Evolutionary conservation across 106 monocot species (phyloP), one percentile per base, ranked within the genome.

Genomic region (Dioscorea dumetorum): DNA sequence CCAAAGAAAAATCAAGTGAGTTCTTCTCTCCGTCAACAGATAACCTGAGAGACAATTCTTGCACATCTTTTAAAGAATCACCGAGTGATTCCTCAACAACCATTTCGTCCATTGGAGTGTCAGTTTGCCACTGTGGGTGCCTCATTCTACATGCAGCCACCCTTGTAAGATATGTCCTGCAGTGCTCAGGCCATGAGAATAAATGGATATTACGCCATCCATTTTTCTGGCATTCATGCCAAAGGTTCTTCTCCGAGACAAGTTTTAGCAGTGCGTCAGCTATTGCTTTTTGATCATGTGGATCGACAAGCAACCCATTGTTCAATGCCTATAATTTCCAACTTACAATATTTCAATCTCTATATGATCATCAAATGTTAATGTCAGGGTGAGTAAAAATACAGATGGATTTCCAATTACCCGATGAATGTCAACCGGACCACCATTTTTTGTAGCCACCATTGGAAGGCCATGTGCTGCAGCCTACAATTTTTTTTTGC

Each of bases 121-220:
- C 95, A 1, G 72, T 81, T 59, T 86, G 81, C 95, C 95, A 95
- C 24, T 86, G 91, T 0, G 95, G 91, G 72, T 95, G 88, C 58
- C 95, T 80, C 79, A 95, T 86, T 54, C 95, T 60, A 71, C 95
- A 91, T 0, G 88, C 88, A 12, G 95, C 91, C 8, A 95, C 79
- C 57, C 91, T 81, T 18, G 86, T 78, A 14, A 95, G 88, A 70
- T 91, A 95, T 2, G 88, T 88, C 24, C 91, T 79, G 70, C 91
- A 95, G 61, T 95, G 95, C 73, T 88, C 95, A 2, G 95, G 95
- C 95, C 95, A 95, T 3, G 95, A 95, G 66, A 85, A 95, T 57
- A 88, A 80, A 64, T 95, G 88, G 34, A 95, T 91, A 67, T 95
- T 95, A 8, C 84, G 74, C 83, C 81, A 86, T 15, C 88, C 95